Conservation (phyloP, 768 basidiomycete species). For the Auricularia sp. region DNA sequence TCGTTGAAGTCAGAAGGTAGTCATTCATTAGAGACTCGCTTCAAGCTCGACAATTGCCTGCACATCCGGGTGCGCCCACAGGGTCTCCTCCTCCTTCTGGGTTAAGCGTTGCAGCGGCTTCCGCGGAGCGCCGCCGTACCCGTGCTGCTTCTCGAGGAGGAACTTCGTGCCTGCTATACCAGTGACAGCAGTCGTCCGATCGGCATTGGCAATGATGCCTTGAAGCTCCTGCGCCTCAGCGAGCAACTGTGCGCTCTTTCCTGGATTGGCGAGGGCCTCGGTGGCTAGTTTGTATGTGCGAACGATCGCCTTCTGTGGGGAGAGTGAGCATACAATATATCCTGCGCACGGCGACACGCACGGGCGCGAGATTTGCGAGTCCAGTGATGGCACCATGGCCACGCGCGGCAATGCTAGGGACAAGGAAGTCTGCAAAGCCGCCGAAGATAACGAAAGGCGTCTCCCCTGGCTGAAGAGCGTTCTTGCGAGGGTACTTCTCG, state of each 20-base stretch:
- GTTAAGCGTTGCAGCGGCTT: slow-evolving; percentile 65
- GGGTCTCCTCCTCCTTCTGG: slow-evolving; percentile 39
- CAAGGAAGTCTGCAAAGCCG: slow-evolving; percentile 76
- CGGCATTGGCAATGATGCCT: slow-evolving; percentile 69
- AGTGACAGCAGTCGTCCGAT: slow-evolving; percentile 67
- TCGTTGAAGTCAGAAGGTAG: no score
- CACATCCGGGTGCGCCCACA: slow-evolving; percentile 71
- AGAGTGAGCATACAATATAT: background rate
- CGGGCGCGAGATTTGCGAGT: slow-evolving; percentile 75
- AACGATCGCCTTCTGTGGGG: slow-evolving; percentile 37
- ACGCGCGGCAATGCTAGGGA: slow-evolving; percentile 60
- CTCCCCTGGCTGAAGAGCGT: slow-evolving; percentile 27
- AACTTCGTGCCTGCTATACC: slow-evolving; percentile 80
- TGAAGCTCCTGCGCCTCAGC: slow-evolving; percentile 67
- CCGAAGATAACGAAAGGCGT: slow-evolving; percentile 78
- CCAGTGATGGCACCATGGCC: slow-evolving; percentile 88
- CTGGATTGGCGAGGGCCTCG: slow-evolving; percentile 43
- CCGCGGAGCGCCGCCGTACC: slow-evolving; percentile 75
- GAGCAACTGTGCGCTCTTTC: slow-evolving; percentile 32
- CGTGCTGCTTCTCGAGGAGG: slow-evolving; percentile 60
- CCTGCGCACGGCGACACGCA: slow-evolving; percentile 19
- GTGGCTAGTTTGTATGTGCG: slow-evolving; percentile 54
- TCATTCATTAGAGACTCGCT: background rate
- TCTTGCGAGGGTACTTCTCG: slow-evolving; percentile 55
- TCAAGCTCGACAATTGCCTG: slow-evolving; percentile 58